A percentile compares a stretch with the other conserved stretches of the same genome.
Evolutionary conservation across 2,329 filamentous ascomycete genomes (phyloP).

Genomic region (Diaporthe citriasiana): DNA sequence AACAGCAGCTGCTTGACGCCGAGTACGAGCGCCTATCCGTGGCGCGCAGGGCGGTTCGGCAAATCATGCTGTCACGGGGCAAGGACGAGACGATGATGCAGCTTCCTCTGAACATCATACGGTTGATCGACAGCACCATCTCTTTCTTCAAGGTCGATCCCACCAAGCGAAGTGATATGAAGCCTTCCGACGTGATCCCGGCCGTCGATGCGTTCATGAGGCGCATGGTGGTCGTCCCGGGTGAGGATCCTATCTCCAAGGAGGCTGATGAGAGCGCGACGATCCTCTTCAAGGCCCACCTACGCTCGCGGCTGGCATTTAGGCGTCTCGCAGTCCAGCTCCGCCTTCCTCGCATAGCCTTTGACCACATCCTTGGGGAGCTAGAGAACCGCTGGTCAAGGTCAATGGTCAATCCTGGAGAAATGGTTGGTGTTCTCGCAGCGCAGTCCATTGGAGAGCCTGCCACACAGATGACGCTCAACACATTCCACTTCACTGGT

Average conservation of each 20-base stretch:
- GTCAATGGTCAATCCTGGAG: constrained; percentile 89
- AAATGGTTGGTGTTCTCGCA: constrained; percentile 98
- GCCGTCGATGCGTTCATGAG: constrained; percentile 81
- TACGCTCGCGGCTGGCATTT: constrained; percentile 91
- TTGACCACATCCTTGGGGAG: constrained; percentile 92
- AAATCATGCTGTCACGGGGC: constrained; percentile 71
- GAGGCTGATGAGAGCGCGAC: constrained; percentile 93
- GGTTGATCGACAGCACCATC: constrained; percentile 92
- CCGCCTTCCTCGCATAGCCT: constrained; percentile 89
- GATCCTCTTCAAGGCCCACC: constrained; percentile 89
- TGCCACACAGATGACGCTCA: constrained; percentile 98
- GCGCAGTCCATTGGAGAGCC: constrained; percentile 99
- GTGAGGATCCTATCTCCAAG: constrained; percentile 82
- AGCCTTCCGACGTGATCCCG: constrained; percentile 88
- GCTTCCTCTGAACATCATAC: constrained; percentile 89
- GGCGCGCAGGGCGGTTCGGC: constrained; percentile 83
- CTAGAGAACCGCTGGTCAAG: constrained; percentile 90
- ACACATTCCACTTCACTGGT: constrained; percentile 99
- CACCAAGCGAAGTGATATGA: constrained; percentile 87
- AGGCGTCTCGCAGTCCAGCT: constrained; percentile 91
- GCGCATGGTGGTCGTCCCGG: constrained; percentile 87
- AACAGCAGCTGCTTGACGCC: constrained; percentile 87
- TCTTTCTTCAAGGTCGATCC: constrained; percentile 92
- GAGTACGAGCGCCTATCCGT: constrained; percentile 85
- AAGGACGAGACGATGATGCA: constrained; percentile 90